Evolutionary conservation across 768 basidiomycete species (phyloP).

Genomic region (Tricholoma terreum): DNA sequence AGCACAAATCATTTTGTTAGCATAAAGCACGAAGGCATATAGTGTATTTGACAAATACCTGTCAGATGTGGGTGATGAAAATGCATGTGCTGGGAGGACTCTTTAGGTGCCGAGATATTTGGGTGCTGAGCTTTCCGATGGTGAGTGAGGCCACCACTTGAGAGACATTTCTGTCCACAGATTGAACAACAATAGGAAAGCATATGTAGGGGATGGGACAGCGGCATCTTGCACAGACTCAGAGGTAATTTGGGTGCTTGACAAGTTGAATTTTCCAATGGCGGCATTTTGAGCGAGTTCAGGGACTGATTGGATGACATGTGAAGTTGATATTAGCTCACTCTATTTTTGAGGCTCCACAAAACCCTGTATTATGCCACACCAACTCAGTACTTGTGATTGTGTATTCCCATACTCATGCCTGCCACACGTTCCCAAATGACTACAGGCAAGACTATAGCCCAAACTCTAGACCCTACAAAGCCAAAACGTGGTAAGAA

Average conservation of each 20-base stretch:
- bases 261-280: background rate
- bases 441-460: background rate
- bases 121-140: conserved; percentile 8
- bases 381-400: background rate
- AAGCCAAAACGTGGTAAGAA: background rate
- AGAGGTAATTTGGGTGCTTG: background rate
- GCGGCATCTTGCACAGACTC: background rate
- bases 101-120: background rate
- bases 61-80: conserved; percentile 11
- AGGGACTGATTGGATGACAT: background rate
- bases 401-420: background rate
- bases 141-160: conserved; percentile 4
- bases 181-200: background rate
- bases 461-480: background rate
- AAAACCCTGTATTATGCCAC: background rate
- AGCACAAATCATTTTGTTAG: background rate
- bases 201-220: background rate
- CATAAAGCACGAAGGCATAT: background rate
- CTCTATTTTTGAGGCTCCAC: background rate
- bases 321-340: background rate
- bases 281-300: background rate
- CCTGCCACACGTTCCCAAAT: background rate
- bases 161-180: conserved; percentile 6
- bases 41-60: conserved; percentile 6
- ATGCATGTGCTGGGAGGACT: conserved; percentile 2